Conservation (phyloP, 1,139 yeast genomes). For the Taphrina sp. region DNA sequence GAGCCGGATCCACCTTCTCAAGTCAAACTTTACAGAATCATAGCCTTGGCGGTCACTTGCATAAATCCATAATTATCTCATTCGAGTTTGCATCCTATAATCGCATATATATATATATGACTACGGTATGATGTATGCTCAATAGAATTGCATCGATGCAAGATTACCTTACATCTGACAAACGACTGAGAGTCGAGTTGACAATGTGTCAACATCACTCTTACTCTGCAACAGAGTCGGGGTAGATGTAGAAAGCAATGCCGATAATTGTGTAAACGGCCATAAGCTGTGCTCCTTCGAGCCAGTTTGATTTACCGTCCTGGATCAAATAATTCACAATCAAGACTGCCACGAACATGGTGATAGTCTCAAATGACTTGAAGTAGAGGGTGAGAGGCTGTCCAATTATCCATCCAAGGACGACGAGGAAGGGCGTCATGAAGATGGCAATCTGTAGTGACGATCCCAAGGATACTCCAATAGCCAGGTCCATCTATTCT, state of each 20-base stretch:
- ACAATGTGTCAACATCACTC: too few relatives aligned
- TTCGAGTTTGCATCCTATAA: too few relatives aligned
- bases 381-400: slow-evolving; percentile 92
- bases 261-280: slow-evolving; percentile 85
- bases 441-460: slow-evolving; percentile 92
- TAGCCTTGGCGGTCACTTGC: too few relatives aligned
- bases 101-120: too few relatives aligned
- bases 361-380: slow-evolving; percentile 90
- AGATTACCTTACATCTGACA: too few relatives aligned
- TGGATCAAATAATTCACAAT: slow-evolving; percentile 75
- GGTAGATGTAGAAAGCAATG: slow-evolving; percentile 80
- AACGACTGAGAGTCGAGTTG: too few relatives aligned
- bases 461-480: slow-evolving; percentile 95
- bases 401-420: slow-evolving; percentile 72
- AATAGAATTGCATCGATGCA: too few relatives aligned
- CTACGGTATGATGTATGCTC: too few relatives aligned
- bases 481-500: slow-evolving; percentile 97
- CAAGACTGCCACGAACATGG: slow-evolving; percentile 82
- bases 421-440: slow-evolving; percentile 91
- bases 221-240: slow-evolving; percentile 47
- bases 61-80: too few relatives aligned
- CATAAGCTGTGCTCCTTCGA: slow-evolving; percentile 90
- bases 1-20: too few relatives aligned
- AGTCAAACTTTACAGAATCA: too few relatives aligned
- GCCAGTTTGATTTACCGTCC: slow-evolving; percentile 96